Evolutionary conservation across 805 yeast species (phyloP), one percentile per base, ranked within the genome.

Genomic region (Candida nonsorbophila): DNA sequence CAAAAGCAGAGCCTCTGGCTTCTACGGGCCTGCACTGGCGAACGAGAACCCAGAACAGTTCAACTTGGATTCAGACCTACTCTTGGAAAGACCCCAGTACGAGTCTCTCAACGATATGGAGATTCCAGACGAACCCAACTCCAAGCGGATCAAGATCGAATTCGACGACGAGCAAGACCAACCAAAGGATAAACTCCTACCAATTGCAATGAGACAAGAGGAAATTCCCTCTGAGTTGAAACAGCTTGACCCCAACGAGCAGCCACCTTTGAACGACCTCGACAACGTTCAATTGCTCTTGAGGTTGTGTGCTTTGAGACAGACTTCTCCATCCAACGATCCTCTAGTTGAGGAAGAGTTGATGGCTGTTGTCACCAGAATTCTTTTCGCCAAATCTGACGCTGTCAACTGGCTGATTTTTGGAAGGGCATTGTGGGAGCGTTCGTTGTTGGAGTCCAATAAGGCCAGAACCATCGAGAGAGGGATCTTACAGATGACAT

Each of bases 401-500:
- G 40, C 59, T 1, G 69, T 73, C 11, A 82, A 84, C 52, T 87
- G 95, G 87, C 58, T 83, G 1, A 53, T 90, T 3, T 86, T 79
- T 45, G 75, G 88, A 2, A 68, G 88, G 38, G 83, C 94, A 0
- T 61, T 92, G 24, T 92, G 97, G 96, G 84, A 81, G 47, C 74
- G 97, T 51, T 85, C 96, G 6, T 45, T 84, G 13, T 62, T 88
- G 20, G 98, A 92, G 52, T 74, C 95, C 0, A 68, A 70, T 28
- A 79, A 77, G 41, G 77, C 94, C 1, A 79, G 83, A 49, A 90
- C 97, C 1, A 80, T 90, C 14, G 97, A 92, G 58, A 72, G 98
- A 51, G 97, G 97, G 28, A 78, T 88, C 4, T 64, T 92, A 29
- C 98, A 92, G 56, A 79, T 92, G 80, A 90, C 88, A 31, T 79